Evolutionary conservation across 495 filamentous ascomycete genomes (phyloP).

Genomic region (Sordaria brevicollis): DNA sequence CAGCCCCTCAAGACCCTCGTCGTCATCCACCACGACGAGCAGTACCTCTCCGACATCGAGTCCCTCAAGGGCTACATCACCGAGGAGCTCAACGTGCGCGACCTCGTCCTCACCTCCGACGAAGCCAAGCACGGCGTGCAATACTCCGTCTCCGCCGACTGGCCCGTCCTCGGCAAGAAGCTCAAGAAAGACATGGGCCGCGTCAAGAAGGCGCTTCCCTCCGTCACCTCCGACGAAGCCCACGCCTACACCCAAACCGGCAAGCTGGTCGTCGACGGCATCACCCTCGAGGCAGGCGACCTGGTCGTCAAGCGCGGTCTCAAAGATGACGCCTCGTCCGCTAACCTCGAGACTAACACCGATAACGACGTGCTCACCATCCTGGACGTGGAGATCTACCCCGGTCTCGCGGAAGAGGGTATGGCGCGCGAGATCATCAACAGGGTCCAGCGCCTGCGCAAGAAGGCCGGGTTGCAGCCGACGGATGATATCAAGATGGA

Average conservation of each 20-base stretch:
- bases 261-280: conserved; percentile 72
- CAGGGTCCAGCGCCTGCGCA: conserved; percentile 35
- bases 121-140: conserved; percentile 86
- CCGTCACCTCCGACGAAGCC: conserved; percentile 67
- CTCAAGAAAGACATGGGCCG: conserved; percentile 84
- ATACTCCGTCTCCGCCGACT: conserved; percentile 81
- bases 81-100: conserved; percentile 82
- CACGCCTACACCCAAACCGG: conserved; percentile 58
- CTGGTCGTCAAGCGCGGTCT: conserved; percentile 74
- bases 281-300: conserved; percentile 69
- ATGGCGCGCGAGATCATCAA: conserved; percentile 37
- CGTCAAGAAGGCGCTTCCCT: conserved; percentile 83
- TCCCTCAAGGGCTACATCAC: conserved; percentile 76
- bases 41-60: conserved; percentile 79
- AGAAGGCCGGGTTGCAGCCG: conserved; percentile 33
- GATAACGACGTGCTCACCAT: conserved; percentile 46
- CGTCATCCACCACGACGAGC: conserved; percentile 75
- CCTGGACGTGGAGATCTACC: conserved; percentile 30
- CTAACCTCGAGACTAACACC: conserved; percentile 72
- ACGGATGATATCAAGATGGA: conserved; percentile 38
- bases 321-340: conserved; percentile 53
- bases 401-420: conserved; percentile 32
- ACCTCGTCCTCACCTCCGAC: conserved; percentile 76
- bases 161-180: conserved; percentile 92
- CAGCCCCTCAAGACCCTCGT: conserved; percentile 82